These are phyloP conservation scores for Yarrowia phangngaensis DNA, from an alignment of 805 yeast genomes.

Conservation along the genomic window DNA sequence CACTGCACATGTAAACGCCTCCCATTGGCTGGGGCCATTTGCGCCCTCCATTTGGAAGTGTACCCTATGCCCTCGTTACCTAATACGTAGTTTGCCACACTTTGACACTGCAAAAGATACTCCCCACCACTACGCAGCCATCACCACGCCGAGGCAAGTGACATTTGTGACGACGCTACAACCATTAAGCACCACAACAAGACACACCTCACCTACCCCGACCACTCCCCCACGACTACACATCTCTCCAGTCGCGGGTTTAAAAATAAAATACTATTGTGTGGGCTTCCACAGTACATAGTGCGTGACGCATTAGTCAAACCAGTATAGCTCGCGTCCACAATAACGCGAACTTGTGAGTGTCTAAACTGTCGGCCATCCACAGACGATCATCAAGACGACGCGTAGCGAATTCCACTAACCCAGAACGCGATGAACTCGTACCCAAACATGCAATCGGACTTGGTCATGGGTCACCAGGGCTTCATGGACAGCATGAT, in stretches of 20 bases:
- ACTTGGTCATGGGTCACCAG: conserved; percentile 23
- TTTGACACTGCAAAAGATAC: not conserved
- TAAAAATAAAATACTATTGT: no score
- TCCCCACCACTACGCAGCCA: not conserved
- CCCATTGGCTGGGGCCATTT: not conserved
- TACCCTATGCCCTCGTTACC: conserved; percentile 25
- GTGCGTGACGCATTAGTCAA: no score
- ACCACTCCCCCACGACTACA: no score
- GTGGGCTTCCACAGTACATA: not conserved
- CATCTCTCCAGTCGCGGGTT: no score
- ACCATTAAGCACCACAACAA: no score
- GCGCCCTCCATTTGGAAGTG: conserved; percentile 3
- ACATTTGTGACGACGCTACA: no score
- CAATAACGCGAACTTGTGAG: no score
- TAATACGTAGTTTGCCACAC: conserved; percentile 27
- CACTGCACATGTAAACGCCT: not conserved
- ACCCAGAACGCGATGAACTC: conserved; percentile 24
- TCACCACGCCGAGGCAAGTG: not conserved
- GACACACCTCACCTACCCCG: no score
- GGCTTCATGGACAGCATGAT: conserved; percentile 23
- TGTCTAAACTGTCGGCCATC: no score
- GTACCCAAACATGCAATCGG: conserved; percentile 11
- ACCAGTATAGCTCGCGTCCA: no score
- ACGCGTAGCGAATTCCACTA: no score
- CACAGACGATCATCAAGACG: no score